Base-by-base conservation (phyloP, 768 basidiomycete genomes). In the Flagelloscypha sp. region DNA sequence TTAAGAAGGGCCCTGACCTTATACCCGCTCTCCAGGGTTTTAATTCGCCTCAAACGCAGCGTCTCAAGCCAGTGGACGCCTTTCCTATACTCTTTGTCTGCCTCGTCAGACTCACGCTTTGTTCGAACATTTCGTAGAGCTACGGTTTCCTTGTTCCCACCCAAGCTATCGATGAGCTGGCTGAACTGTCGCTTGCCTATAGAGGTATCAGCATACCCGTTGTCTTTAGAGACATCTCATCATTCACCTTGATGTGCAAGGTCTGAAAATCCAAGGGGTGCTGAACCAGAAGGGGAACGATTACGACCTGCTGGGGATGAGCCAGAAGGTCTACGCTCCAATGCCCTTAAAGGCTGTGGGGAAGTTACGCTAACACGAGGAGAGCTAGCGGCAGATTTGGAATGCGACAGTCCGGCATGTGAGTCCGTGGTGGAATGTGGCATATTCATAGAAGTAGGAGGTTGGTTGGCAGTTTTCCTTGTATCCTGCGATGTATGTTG, bases 51-150 rank as follows among this genome's bases (percentile, higher is more conserved):
- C 24, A 94, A 65, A 23, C 92, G 67, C 24, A 94, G 66, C 0
- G 90, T 92, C 62, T 95, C 90, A n/a, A 90, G 61, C 81, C 87
- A 86, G 56, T 94, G 82, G 16, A 95, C 79, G 22, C 77, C 88
- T 45, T 82, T 84, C 18, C 90, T 68, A 50, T 95, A 95, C 40
- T 93, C 89, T 54, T 81, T 86, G 55, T 95, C 90, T 86, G 90
- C 89, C 55, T 94, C 90, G 23, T 94, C 90, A 4, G 84, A 80
- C 46, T 95, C 90, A 32, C 92, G 68, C 59, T 90, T 93, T 16
- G 84, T 77, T 25, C 83, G 78, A 12, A 88, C 84, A 17, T 77
- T 72, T 34, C 80, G 74, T 41, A 92, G 61, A 1, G 88, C 80
- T 35, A 65, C 66, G 40, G 68, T 82, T 48, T 80, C 74, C 28